Conservation (phyloP, 306 rosid species). For the Styphnolobium japonicum region DNA sequence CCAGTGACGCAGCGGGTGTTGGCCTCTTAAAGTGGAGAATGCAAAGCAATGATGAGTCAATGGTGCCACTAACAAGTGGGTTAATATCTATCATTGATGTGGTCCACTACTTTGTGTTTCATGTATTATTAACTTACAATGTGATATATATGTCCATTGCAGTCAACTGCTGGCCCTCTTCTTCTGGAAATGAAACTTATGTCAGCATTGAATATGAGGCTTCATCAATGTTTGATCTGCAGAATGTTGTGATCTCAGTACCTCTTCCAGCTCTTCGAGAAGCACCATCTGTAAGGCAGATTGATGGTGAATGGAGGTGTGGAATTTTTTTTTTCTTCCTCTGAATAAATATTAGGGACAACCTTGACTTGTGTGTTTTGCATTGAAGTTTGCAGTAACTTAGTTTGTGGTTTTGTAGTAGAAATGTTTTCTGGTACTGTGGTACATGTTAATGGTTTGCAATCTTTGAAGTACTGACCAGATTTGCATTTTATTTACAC, state of each 20-base stretch:
- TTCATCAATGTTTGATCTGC: constrained; percentile 77
- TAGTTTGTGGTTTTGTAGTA: background rate
- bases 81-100: constrained; percentile 5
- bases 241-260: constrained; percentile 74
- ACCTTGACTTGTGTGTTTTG: background rate
- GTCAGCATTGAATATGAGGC: constrained; percentile 97
- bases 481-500: background rate
- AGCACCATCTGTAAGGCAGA: constrained; percentile 81
- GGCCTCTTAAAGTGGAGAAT: constrained; percentile 90
- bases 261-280: constrained; percentile 96
- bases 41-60: constrained; percentile 82
- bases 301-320: constrained; percentile 94
- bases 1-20: constrained; percentile 80
- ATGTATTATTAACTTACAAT: background rate
- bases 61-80: constrained; percentile 82
- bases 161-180: constrained; percentile 99
- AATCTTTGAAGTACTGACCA: background rate
- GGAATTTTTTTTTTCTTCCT: background rate
- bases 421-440: background rate
- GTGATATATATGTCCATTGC: constrained; percentile 36
- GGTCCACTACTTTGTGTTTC: constrained; percentile 11
- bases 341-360: background rate
- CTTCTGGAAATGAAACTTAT: constrained; percentile 93
- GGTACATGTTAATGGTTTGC: background rate
- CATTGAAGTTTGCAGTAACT: background rate